phyloP scores from a whole-genome alignment of 2,329 filamentous ascomycete genomes.

The Colletotrichum graminicola region DNA sequence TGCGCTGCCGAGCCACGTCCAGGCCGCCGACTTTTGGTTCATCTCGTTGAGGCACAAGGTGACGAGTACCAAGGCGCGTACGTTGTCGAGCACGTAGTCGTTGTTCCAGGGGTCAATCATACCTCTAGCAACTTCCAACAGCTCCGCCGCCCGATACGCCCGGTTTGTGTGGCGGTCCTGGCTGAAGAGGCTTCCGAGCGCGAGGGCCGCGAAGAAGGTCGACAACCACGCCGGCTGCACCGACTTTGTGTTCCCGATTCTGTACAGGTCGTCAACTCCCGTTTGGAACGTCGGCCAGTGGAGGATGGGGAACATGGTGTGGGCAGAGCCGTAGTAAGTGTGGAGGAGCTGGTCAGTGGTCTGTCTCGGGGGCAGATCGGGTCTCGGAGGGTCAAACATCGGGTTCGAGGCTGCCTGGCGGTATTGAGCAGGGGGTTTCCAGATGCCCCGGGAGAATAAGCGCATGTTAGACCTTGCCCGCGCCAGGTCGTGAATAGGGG shows the following conservation, averaged over 20 bases:
- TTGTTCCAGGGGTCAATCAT: constrained; percentile 87
- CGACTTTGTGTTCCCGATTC: constrained; percentile 69
- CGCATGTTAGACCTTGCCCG: constrained; percentile 79
- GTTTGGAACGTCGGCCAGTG: constrained; percentile 88
- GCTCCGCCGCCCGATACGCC: constrained; percentile 67
- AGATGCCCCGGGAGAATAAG: constrained; percentile 80
- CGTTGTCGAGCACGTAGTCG: constrained; percentile 80
- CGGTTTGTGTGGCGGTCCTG: constrained; percentile 67
- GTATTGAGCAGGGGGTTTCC: constrained; percentile 80
- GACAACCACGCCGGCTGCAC: constrained; percentile 79
- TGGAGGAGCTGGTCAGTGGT: constrained; percentile 79
- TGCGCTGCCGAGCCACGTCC: constrained; percentile 85
- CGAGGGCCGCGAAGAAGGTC: constrained; percentile 85
- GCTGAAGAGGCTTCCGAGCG: constrained; percentile 83
- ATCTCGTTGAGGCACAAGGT: constrained; percentile 86
- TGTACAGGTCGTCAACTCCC: constrained; percentile 83
- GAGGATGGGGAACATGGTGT: constrained; percentile 85
- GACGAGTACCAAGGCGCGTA: constrained; percentile 77
- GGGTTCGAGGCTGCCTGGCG: constrained; percentile 62
- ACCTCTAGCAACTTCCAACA: constrained; percentile 77
- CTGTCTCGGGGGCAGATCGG: constrained; percentile 77
- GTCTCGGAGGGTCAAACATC: constrained; percentile 65
- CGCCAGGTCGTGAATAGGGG: constrained; percentile 76
- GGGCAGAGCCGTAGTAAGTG: constrained; percentile 81
- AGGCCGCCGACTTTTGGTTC: constrained; percentile 87